Evolutionary conservation across 225 moss, liverwort and hornwort genomes (phyloP).

Genomic region (Lunularia cruciata): DNA sequence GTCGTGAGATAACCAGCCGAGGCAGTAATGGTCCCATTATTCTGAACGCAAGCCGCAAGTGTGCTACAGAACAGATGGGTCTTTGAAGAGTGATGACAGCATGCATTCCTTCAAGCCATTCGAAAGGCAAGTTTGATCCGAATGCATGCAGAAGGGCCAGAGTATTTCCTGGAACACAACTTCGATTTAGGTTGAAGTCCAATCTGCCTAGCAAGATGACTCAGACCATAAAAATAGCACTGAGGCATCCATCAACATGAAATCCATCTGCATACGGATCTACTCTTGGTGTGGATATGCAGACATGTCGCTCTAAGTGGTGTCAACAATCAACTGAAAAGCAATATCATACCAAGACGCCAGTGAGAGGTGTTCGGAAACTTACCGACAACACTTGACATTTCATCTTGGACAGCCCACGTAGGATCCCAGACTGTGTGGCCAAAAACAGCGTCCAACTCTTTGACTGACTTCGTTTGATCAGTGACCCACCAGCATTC

Average conservation of each 20-base stretch:
- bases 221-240: background rate
- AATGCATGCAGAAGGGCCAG: conserved; percentile 80
- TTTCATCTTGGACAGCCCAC: conserved; percentile 93
- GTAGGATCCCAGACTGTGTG: conserved; percentile 90
- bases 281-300: too few relatives aligned
- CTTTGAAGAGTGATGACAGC: conserved; percentile 80
- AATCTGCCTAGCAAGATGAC: background rate
- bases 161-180: conserved; percentile 60
- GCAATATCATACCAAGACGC: too few relatives aligned
- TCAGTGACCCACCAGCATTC: conserved; percentile 93
- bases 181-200: too few relatives aligned
- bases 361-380: background rate
- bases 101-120: conserved; percentile 93
- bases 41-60: conserved; percentile 87
- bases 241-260: too few relatives aligned
- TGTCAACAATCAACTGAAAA: too few relatives aligned
- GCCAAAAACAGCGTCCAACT: conserved; percentile 77
- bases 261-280: too few relatives aligned
- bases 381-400: conserved; percentile 70
- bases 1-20: conserved; percentile 74
- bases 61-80: conserved; percentile 79
- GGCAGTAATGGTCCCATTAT: conserved; percentile 90
- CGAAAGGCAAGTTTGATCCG: conserved; percentile 77
- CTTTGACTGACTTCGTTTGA: conserved; percentile 64
- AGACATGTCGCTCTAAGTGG: too few relatives aligned